Base-by-base conservation (phyloP, 768 basidiomycete species). In the Aureoboletus auriporus region DNA sequence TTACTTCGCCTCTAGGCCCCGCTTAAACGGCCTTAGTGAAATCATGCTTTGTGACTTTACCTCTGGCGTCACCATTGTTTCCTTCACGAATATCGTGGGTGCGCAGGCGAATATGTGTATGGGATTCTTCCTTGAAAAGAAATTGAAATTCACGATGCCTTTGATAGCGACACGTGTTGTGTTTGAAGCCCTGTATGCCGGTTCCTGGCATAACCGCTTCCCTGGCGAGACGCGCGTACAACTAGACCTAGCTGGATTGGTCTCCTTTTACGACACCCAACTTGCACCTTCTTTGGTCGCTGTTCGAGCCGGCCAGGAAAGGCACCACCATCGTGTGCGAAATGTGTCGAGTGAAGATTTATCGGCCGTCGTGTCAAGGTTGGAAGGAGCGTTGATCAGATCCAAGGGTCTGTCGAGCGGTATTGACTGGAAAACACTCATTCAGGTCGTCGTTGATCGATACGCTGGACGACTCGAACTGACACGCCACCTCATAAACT, bases 351-450 rank as follows among this genome's bases (percentile, higher is more conserved):
- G 9, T 23, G 34, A 35, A n/a, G 43, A 44, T 35, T 23, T 36
- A 4, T 52, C 16, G 27, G 42, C 11, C 10, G 31, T 40, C 8
- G 46, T n/a, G 23, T 35, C 34, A 20, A 42, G 36, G 20, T 42
- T 56, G 17, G 34, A 16, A 5, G 44, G 46, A n/a, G 46, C 28
- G n/a, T 30, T 56, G 26, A 33, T 13, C 13, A 23, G 39, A 37
- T 37, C 52, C 23, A 39, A 28, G 5, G 17, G 17, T 9, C 47
- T 43, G 12, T 46, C 46, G 2, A 73, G 67, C 39, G 66, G 65
- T 0, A 49, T 75, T 3, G 74, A 78, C 52, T 77, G 76, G 76
- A 56, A 58, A 27, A 64, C 65, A 2, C 57, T 75, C 34, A 54
- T 67, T n/a, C 61, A 65, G 9, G 64, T 69, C 28, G 57, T 76